phyloP scores from a whole-genome alignment of 306 rosid species.

The Benincasa hispida region DNA sequence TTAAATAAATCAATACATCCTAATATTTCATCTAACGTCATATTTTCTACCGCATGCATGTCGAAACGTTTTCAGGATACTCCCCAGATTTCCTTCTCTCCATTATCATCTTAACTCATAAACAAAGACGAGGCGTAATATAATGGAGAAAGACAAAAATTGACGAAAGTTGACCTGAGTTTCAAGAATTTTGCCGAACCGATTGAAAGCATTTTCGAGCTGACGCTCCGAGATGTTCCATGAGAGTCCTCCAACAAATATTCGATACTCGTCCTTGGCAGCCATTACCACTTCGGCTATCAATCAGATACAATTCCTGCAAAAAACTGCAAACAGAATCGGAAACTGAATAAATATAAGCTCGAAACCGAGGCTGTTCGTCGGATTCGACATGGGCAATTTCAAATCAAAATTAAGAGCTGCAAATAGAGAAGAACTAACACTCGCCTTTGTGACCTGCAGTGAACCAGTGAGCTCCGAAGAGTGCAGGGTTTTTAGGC shows the following conservation, averaged over 20 bases:
- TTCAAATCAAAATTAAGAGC: background rate
- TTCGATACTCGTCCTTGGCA: conserved; percentile 70
- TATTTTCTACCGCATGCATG: background rate
- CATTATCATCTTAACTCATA: background rate
- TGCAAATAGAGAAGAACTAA: background rate
- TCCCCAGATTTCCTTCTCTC: background rate
- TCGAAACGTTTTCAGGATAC: background rate
- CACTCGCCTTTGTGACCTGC: background rate
- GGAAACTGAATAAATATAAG: background rate
- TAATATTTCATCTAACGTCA: conserved; percentile 30
- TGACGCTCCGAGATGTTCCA: conserved; percentile 88
- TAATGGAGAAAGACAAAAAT: conserved; percentile 5
- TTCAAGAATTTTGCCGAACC: conserved; percentile 73
- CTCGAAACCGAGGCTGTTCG: background rate
- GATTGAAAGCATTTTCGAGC: conserved; percentile 66
- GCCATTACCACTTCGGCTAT: conserved; percentile 37
- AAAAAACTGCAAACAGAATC: background rate
- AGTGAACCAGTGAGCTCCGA: background rate
- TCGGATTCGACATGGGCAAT: background rate
- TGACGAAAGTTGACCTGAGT: conserved; percentile 40
- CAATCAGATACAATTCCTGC: background rate
- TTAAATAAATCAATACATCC: conserved; percentile 36
- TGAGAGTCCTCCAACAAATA: conserved; percentile 84
- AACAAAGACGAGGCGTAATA: background rate
- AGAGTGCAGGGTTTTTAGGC: background rate